Base-by-base conservation (phyloP, 306 rosid genomes). In the Calophaca sinica region DNA sequence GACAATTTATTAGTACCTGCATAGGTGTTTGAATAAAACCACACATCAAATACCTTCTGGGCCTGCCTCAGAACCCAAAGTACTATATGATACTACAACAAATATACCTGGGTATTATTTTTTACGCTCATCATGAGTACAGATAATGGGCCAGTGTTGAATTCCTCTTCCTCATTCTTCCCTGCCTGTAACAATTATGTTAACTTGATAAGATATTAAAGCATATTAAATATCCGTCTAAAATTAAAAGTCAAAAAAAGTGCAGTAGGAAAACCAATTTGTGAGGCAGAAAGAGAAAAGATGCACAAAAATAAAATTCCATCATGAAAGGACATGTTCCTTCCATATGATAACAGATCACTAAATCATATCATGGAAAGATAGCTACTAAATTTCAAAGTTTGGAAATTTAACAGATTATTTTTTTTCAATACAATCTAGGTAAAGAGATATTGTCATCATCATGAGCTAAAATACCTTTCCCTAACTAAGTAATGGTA, bases 121-220 rank as follows among this genome's bases (percentile, higher is more conserved):
- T 89, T 94, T 11, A 94, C 98, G 82, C 97, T 94, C 96, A 91
- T 88, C 97, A 87, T 89, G 14, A 94, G 96, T 58, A 94, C 88
- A 45, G 97, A 94, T 2, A 94, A 85, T 4, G 97, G 98, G 2
- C 97, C 98, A 1, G 97, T 91, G 76, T 88, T 94, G 53, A 94
- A 94, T 36, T 94, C 98, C 75, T 94, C 98, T 62, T 89, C 98
- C 82, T 89, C 96, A 7, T 82, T 91, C 87, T 88, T 94, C 20
- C 39, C 53, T 4, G 36, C 62, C 93, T 91, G 83, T 14, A 49
- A 5, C 7, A 78, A 67, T 15, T 5, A 46, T 38, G 14, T 9
- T 13, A 78, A 35, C 11, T 57, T 4, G 51, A 12, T 35, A 14
- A 61, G 2, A 62, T 49, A 45, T 4, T 9, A 9, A 65, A 14